Evolutionary conservation across 345 rosid genomes (phyloP), one percentile per base, ranked within the genome.

Genomic region (Dovyalis caffra): DNA sequence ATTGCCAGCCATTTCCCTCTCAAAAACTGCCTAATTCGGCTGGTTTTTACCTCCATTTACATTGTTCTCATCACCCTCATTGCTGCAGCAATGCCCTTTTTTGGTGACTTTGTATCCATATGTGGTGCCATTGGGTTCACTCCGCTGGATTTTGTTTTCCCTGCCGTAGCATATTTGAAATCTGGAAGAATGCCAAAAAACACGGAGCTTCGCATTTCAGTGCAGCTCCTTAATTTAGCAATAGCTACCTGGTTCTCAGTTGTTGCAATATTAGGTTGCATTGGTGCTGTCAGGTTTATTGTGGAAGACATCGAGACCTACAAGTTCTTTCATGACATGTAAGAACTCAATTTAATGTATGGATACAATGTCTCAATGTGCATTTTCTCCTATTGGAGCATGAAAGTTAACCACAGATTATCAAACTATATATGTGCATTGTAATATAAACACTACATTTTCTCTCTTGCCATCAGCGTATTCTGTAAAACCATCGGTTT

Each of bases 91-190:
- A 76, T 86, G 86, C 89, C 89, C 1, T 86, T 83, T 49, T 88
- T 86, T 0, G 87, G 86, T 32, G 88, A 88, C 71, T 88, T 86
- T 25, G 87, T 88, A 67, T 79, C 91, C 49, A 85, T 83, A 64
- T 86, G 89, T 29, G 89, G 91, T 1, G 89, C 91, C 57, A 73
- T 88, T 2, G 88, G 89, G 38, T 86, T 88, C 68, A 86, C 88
- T 29, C 91, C 89, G 0, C 80, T 84, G 25, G 91, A 88, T 75
- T 88, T 88, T 49, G 84, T 88, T 40, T 81, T 88, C 79, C 91
- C 91, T n/a, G 86, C 86, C 2, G 15, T 86, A 43, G 87, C 89
- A 47, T 81, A 62, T 71, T 75, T 88, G 72, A 88, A 84, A 72
- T 79, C 83, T 6, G 89, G 89, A 57, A 81, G 72, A 79, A 71